Base-by-base conservation (phyloP, 2,329 filamentous ascomycete genomes). In the Bertia moriformis region DNA sequence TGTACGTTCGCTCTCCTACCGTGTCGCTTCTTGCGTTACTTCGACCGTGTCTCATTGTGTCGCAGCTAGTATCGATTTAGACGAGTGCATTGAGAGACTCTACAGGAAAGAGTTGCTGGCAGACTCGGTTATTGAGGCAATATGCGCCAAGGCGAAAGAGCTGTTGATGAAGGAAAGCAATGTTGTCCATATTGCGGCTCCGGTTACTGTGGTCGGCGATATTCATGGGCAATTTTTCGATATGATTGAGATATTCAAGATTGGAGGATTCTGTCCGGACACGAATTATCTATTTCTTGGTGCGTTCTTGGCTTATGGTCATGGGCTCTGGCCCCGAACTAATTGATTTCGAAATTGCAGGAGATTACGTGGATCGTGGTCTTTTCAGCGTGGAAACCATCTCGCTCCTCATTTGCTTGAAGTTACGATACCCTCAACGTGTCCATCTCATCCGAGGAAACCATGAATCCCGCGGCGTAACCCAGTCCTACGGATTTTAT, bases 101-200 rank as follows among this genome's bases (percentile, higher is more conserved):
- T 96, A 96, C 65, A 89, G 91, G 57, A 95, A 94, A 59, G 91
- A 96, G 60, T 75, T 98, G 43, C 76, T 98, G 42, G 88, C 91
- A 52, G 91, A 98, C 63, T 94, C 89, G 32, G 88, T 98, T 48
- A 89, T 98, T 61, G 91, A 98, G 66, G 91, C 91, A 53, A 89
- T 98, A 76, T 98, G 91, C 66, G 88, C 91, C 60, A 98, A 98
- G 61, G 91, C 93, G 17, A 98, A 98, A 58, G 91, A 98, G 67
- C 71, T 98, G 50, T 73, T 98, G 49, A 98, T 98, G 91, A 89
- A 93, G 57, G 91, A 98, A 75, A 96, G 89, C 73, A 98, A 98
- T 63, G 91, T 98, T 45, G 91, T 98, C 43, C 91, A 98, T 59
- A 93, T 98, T 45, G 78, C 78, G 50, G 88, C 91, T 20, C 91